Percentiles rank a stretch among this genome's conserved stretches.
Evolutionary conservation across 192 early-diverging fungal species (phyloP).

Genomic region (Phycomyces blakesleeanus): DNA sequence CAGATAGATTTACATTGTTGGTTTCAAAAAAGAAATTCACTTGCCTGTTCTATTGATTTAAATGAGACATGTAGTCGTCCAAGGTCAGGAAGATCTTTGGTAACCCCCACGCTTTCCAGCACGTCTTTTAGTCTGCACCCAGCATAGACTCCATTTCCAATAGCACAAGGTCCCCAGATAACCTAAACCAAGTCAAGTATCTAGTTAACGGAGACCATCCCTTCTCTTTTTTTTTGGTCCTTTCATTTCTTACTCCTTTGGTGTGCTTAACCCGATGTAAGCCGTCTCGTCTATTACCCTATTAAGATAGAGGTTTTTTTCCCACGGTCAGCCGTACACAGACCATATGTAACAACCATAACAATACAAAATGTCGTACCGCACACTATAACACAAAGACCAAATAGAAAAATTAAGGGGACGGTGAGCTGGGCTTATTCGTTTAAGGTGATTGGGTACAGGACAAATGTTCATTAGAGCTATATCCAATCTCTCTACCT

Average conservation of each 20-base stretch:
- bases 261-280: constrained; percentile 71
- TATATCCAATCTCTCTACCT: constrained; percentile 13
- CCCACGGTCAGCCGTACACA: background rate
- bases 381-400: no score
- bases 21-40: background rate
- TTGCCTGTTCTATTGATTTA: constrained; percentile 60
- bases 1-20: no score
- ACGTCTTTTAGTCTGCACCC: constrained; percentile 78
- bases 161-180: constrained; percentile 75
- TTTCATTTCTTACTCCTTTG: constrained; percentile 63
- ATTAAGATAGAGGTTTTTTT: background rate
- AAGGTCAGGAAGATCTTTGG: constrained; percentile 41
- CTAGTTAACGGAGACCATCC: no score
- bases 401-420: no score
- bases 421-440: no score
- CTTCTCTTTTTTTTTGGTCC: no score
- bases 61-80: constrained; percentile 56
- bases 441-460: no score
- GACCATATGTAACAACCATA: background rate
- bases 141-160: constrained; percentile 74
- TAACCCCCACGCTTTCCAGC: constrained; percentile 57
- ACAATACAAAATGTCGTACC: constrained; percentile 16
- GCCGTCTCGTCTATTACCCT: constrained; percentile 77
- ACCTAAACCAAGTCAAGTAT: constrained; percentile 36
- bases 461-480: constrained; percentile 20